Percentiles rank a stretch among this genome's conserved stretches.
Evolutionary conservation across 139 green algal genomes (phyloP).

Genomic region (Edaphochlamys debaryana): DNA sequence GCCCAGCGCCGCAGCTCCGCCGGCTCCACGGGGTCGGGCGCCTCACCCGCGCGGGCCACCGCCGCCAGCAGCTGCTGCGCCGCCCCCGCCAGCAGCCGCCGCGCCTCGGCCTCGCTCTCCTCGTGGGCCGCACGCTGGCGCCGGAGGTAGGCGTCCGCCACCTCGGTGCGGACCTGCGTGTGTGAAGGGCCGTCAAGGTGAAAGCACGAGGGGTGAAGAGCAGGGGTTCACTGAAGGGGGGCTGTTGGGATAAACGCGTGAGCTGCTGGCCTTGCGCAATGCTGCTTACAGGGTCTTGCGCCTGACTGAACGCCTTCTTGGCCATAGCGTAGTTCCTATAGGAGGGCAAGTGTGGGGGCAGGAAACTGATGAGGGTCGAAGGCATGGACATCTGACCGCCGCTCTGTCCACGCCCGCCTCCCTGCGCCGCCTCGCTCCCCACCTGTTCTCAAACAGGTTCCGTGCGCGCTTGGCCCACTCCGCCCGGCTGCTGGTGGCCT

Average conservation of each 20-base stretch:
- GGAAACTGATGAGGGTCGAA: too few relatives aligned
- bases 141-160: slow-evolving; percentile 28
- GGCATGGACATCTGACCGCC: too few relatives aligned
- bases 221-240: too few relatives aligned
- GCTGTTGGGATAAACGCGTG: too few relatives aligned
- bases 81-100: slow-evolving; percentile 36
- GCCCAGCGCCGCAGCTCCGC: slow-evolving; percentile 26
- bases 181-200: background rate
- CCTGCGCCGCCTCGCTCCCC: too few relatives aligned
- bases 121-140: slow-evolving; percentile 10
- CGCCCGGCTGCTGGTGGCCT: slow-evolving; percentile 36
- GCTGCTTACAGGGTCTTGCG: slow-evolving; percentile 1
- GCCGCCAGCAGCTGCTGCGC: slow-evolving; percentile 46
- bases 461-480: slow-evolving; percentile 53
- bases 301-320: slow-evolving; percentile 44
- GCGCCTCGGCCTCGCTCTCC: background rate
- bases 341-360: too few relatives aligned
- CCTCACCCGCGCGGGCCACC: background rate
- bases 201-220: too few relatives aligned
- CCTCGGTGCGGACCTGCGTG: slow-evolving; percentile 24
- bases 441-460: slow-evolving; percentile 41
- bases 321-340: slow-evolving; percentile 48
- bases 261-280: too few relatives aligned
- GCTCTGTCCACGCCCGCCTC: too few relatives aligned
- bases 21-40: slow-evolving; percentile 15